Evolutionary conservation across 768 basidiomycete species (phyloP).

Genomic region (Scleroderma citrinum): DNA sequence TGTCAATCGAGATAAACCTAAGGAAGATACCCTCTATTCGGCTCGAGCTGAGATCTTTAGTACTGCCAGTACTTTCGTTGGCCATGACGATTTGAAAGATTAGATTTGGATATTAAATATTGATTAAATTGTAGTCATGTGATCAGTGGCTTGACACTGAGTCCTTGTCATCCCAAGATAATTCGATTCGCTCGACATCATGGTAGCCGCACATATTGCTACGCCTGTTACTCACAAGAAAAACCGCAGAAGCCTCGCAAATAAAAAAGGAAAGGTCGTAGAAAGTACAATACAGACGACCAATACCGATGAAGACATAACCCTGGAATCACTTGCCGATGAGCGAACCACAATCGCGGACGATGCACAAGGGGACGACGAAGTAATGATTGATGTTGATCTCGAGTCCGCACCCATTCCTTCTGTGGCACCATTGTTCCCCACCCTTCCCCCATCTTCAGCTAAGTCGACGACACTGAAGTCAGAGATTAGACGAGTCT

Average conservation of each 20-base stretch:
- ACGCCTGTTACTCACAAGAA: conserved; percentile 34
- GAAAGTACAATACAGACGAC: conserved; percentile 11
- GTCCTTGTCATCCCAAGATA: not conserved
- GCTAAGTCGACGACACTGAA: conserved; percentile 49
- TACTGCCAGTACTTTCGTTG: conserved; percentile 7
- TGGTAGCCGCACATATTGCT: conserved; percentile 39
- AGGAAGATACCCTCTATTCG: conserved; percentile 30
- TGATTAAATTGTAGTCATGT: conserved; percentile 10
- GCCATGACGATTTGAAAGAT: conserved; percentile 11
- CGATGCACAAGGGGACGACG: conserved; percentile 46
- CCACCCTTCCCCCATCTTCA: conserved; percentile 57
- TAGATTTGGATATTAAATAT: not conserved
- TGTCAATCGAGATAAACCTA: not conserved
- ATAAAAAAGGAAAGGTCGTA: conserved; percentile 27
- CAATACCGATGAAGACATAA: conserved; percentile 29
- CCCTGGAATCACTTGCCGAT: conserved; percentile 12
- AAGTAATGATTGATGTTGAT: conserved; percentile 54
- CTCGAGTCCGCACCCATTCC: conserved; percentile 40
- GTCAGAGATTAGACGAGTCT: conserved; percentile 82
- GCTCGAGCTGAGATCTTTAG: conserved; percentile 26
- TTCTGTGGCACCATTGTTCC: conserved; percentile 58
- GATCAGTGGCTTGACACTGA: conserved; percentile 1
- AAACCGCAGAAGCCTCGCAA: conserved; percentile 38
- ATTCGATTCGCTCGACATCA: conserved; percentile 11
- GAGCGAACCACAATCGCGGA: not conserved